phyloP scores from a whole-genome alignment of 2,329 filamentous ascomycete genomes.

The Fusarium tuaranense region DNA sequence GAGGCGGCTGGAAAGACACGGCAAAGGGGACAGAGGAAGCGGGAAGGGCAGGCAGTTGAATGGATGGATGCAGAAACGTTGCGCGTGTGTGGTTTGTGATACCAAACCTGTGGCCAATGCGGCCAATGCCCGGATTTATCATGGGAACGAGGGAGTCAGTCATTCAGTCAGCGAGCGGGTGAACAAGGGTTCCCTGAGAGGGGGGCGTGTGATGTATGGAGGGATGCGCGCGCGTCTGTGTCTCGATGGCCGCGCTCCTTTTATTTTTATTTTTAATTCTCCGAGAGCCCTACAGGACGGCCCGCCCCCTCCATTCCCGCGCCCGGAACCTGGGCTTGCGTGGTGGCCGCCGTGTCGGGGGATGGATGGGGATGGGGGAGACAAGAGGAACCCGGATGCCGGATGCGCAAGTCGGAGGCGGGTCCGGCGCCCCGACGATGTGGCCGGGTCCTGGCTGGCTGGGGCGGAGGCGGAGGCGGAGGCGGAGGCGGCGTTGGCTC shows the following conservation, averaged over 20 bases:
- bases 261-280: conserved; percentile 3
- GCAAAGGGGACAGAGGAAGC: not conserved
- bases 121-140: not conserved
- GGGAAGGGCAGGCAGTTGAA: not conserved
- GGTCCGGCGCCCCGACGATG: conserved; percentile 11
- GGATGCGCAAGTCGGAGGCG: not conserved
- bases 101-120: conserved; percentile 7
- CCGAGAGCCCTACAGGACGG: not conserved
- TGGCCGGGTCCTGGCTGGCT: not conserved
- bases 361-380: not conserved
- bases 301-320: not conserved
- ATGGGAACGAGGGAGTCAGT: not conserved
- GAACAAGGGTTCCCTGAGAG: conserved; percentile 1
- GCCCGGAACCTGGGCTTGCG: not conserved
- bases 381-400: not conserved
- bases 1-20: not conserved
- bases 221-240: not conserved
- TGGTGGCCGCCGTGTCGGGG: not conserved
- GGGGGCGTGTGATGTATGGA: not conserved
- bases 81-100: not conserved
- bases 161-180: not conserved
- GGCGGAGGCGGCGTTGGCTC: not conserved
- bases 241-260: not conserved
- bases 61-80: not conserved
- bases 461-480: not conserved